A percentile compares a stretch with the other conserved stretches of the same genome.
phyloP scores from a whole-genome alignment of 163 green algal genomes.

The Volvox carteri region DNA sequence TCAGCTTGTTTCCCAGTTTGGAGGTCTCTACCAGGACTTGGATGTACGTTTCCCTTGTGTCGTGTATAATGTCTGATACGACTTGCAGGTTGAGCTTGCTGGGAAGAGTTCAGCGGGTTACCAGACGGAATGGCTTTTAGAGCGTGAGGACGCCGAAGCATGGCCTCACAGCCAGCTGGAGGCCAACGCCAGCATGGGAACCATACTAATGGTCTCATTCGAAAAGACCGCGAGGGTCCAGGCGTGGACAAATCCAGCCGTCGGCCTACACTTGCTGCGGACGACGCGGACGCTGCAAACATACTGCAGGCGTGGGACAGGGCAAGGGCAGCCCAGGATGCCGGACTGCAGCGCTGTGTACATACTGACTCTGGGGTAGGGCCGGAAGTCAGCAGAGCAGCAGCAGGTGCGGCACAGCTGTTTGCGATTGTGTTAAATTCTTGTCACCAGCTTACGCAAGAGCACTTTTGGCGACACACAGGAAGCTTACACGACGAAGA shows the following conservation, averaged over 20 bases:
- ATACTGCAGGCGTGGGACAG: constrained; percentile 50
- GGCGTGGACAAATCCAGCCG: neutral
- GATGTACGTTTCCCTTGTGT: neutral
- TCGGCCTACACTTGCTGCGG: neutral
- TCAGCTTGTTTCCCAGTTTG: neutral
- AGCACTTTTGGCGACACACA: neutral
- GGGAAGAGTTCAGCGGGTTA: constrained; percentile 6
- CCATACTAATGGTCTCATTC: constrained; percentile 11
- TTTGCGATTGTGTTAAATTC: neutral
- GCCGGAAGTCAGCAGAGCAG: neutral
- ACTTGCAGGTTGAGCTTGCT: constrained; percentile 9
- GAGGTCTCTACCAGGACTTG: neutral
- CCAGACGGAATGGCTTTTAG: constrained; percentile 17
- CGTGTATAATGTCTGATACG: neutral
- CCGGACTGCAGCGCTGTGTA: neutral
- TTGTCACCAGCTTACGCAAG: neutral
- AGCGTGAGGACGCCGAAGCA: constrained; percentile 4
- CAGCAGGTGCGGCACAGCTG: constrained; percentile 2
- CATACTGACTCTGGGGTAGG: constrained; percentile 7
- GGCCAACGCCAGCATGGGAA: constrained; percentile 12
- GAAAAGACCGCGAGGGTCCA: neutral
- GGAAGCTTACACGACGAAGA: constrained; percentile 9
- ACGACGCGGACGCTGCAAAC: constrained; percentile 39
- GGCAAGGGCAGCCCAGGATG: constrained; percentile 33
- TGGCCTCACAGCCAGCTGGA: constrained; percentile 36